Conservation (phyloP, 2,329 filamentous ascomycete species). For the Ciborinia camelliae region DNA sequence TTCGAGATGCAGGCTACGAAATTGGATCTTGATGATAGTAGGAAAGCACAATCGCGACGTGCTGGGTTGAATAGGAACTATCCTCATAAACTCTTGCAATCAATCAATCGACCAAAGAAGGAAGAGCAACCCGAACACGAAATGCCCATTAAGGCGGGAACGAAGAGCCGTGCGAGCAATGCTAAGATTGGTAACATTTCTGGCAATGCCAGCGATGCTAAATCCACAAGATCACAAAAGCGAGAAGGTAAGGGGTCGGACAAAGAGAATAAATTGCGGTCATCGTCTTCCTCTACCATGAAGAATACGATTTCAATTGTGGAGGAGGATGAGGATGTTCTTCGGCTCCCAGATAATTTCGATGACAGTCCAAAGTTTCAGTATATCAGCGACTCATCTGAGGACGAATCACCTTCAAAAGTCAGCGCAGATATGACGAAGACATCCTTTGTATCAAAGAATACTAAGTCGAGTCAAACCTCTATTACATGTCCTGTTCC, state of each 20-base stretch:
- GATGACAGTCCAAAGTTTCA: constrained; percentile 14
- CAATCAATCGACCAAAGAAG: background rate
- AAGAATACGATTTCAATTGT: background rate
- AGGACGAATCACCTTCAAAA: constrained; percentile 7
- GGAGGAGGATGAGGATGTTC: constrained; percentile 1
- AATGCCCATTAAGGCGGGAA: constrained; percentile 1
- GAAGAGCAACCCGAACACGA: background rate
- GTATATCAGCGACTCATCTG: constrained; percentile 1
- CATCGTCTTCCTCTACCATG: background rate
- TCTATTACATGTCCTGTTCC: background rate
- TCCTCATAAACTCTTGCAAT: constrained; percentile 6
- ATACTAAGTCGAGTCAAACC: background rate
- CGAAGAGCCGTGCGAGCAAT: background rate
- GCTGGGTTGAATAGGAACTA: constrained; percentile 12
- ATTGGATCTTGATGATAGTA: constrained; percentile 18
- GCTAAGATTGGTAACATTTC: background rate
- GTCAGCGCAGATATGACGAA: constrained; percentile 17
- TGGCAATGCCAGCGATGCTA: background rate
- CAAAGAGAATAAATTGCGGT: constrained; percentile 1
- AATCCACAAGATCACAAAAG: background rate
- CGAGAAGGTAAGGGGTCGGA: background rate
- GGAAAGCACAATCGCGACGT: constrained; percentile 10
- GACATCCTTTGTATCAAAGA: background rate
- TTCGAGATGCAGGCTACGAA: constrained; percentile 5
- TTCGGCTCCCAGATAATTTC: constrained; percentile 14